A percentile compares a stretch with the other conserved stretches of the same genome.
phyloP scores from a whole-genome alignment of 2,329 filamentous ascomycete species.

The Aurifilum marmelostoma region DNA sequence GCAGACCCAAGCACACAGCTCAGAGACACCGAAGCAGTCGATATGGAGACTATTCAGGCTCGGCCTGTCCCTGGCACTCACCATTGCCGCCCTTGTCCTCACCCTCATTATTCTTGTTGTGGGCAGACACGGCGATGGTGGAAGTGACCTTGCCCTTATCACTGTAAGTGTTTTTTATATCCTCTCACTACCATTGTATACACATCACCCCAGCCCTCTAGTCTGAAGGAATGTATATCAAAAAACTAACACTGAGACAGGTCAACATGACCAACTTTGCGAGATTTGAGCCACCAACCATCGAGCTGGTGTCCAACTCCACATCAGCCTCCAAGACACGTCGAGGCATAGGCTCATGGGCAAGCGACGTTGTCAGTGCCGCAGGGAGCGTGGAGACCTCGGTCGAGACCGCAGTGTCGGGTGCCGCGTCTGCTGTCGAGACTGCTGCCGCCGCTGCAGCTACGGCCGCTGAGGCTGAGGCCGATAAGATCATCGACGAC shows the following conservation, averaged over 20 bases:
- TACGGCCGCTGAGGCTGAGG: constrained; percentile 22
- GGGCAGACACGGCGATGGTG: constrained; percentile 22
- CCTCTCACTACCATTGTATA: too few species aligned
- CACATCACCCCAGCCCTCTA: too few species aligned
- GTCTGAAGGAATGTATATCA: not conserved
- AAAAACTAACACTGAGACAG: constrained; percentile 11
- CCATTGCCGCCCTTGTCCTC: constrained; percentile 24
- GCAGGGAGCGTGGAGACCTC: constrained; percentile 11
- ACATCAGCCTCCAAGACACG: constrained; percentile 21
- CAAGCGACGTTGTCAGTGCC: constrained; percentile 13
- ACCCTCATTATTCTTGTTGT: constrained; percentile 25
- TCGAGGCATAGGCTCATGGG: constrained; percentile 18
- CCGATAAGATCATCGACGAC: constrained; percentile 26
- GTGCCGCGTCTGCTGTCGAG: constrained; percentile 14
- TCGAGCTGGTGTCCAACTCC: constrained; percentile 22
- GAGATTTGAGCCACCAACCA: constrained; percentile 21
- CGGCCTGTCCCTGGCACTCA: constrained; percentile 16
- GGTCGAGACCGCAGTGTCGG: constrained; percentile 18
- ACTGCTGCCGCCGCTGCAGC: constrained; percentile 14
- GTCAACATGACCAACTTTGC: constrained; percentile 29
- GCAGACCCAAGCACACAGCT: not conserved
- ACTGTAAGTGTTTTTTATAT: constrained; percentile 15
- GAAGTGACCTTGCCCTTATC: constrained; percentile 25
- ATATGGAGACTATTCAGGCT: constrained; percentile 25
- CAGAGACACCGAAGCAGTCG: constrained; percentile 14